Evolutionary conservation across 192 early-diverging fungal genomes (phyloP), one percentile per base, ranked within the genome.

Genomic region (Endogone sp.): DNA sequence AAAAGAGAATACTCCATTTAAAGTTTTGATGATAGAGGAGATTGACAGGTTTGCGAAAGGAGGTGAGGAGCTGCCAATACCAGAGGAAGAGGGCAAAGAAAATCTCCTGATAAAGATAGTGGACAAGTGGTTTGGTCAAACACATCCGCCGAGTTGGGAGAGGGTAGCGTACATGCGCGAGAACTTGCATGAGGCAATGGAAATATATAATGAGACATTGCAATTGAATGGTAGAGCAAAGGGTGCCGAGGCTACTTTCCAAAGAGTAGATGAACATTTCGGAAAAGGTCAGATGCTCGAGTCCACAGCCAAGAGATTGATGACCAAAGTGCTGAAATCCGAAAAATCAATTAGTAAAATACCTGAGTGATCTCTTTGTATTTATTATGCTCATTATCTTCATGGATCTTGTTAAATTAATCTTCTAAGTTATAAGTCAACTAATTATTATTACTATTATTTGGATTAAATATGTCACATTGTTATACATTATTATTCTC

Each of bases 121-220:
- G 8, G 56, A 32, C n/a, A 32, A 60, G n/a, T 79, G 77, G 67
- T 79, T 79, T 74, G 77, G 77, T 21, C 70, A 68, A 0, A 71
- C 62, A 3, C 77, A 79, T 72, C 77, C 77, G 21, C 77, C 77
- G 3, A 79, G 70, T 62, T 22, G 30, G 28, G 72, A 79, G 31
- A 65, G 77, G 3, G 9, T 79, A 2, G 72, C 65, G 4, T 75
- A 79, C 13, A 71, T 79, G 69, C 61, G 23, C 10, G 67, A 74
- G 26, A 60, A 79, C 44, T 66, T 79, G 63, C 64, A 70, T n/a
- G 69, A 65, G 55, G 77, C 77, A 11, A 20, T 71, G 6, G 6
- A 21, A 31, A 2, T 79, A 2, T 79, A 79, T 13, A 30, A 72
- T 20, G 66, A 79, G 0, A 6, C 72, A 0, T 24, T 79, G 27